phyloP scores from a whole-genome alignment of 2,329 filamentous ascomycete species.

The Neonectria coccinea region DNA sequence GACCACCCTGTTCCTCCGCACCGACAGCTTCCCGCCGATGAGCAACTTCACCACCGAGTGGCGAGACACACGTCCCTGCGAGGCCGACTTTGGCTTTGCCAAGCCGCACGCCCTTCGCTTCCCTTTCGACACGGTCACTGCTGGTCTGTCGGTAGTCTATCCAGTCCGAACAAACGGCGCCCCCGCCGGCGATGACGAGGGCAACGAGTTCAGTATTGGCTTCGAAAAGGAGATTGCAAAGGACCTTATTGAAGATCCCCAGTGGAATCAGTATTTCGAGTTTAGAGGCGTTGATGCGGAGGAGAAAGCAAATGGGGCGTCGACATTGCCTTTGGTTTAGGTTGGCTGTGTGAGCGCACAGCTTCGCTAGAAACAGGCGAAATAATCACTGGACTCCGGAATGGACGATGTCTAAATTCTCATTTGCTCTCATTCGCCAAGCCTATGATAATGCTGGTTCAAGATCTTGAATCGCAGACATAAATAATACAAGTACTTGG shows the following conservation, averaged over 20 bases:
- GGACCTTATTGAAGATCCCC: conserved; percentile 48
- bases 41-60: conserved; percentile 48
- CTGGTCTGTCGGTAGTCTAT: conserved; percentile 46
- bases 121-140: conserved; percentile 45
- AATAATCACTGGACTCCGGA: too few species aligned
- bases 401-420: too few species aligned
- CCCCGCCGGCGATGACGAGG: conserved; percentile 48
- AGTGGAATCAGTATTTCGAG: conserved; percentile 53
- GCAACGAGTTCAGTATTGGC: conserved; percentile 48
- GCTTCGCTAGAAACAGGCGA: too few species aligned
- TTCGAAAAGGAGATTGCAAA: conserved; percentile 49
- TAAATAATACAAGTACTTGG: too few species aligned
- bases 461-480: too few species aligned
- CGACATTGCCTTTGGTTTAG: not conserved
- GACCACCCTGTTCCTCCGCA: conserved; percentile 47
- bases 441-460: too few species aligned
- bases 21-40: conserved; percentile 52
- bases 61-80: conserved; percentile 25
- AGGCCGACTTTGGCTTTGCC: conserved; percentile 52
- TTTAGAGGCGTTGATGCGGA: conserved; percentile 48
- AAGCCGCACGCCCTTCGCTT: conserved; percentile 48
- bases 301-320: not conserved
- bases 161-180: conserved; percentile 38
- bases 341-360: not conserved
- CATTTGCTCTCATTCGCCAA: too few species aligned